Percentiles rank a stretch among this genome's conserved stretches.
Conservation (phyloP, 352 stramenopile genomes). For the Phytophthora pisi region DNA sequence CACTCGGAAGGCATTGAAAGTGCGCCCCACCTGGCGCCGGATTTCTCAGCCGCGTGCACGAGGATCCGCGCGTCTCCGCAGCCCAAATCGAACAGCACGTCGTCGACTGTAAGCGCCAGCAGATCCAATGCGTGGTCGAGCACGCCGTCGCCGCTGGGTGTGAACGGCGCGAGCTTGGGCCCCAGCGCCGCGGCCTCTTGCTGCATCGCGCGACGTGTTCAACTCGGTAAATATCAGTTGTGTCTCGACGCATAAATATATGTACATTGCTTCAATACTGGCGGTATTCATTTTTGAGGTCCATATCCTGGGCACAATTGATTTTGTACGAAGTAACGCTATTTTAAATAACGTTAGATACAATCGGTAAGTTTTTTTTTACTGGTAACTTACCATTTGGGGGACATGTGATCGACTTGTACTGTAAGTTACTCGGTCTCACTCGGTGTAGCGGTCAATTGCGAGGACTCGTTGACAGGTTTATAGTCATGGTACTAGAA, state of each 20-base stretch:
- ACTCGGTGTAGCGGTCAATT: too few relatives aligned
- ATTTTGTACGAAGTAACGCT: too few relatives aligned
- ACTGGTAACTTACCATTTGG: too few relatives aligned
- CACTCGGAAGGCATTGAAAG: background rate
- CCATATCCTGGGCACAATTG: too few relatives aligned
- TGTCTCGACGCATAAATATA: background rate
- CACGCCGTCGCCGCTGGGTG: conserved; percentile 71
- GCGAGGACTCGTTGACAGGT: too few relatives aligned
- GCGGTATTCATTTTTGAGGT: too few relatives aligned
- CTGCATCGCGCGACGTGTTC: conserved; percentile 15
- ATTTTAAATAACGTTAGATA: too few relatives aligned
- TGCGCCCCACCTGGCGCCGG: conserved; percentile 41
- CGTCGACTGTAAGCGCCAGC: conserved; percentile 51
- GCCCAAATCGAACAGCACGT: conserved; percentile 81
- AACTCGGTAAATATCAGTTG: background rate
- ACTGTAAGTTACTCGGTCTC: too few relatives aligned
- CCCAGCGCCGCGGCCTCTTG: conserved; percentile 20
- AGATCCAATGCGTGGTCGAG: conserved; percentile 67
- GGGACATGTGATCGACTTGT: too few relatives aligned
- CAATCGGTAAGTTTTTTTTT: too few relatives aligned
- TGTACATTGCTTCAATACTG: background rate
- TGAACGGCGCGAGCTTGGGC: conserved; percentile 83
- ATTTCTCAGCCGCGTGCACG: conserved; percentile 58
- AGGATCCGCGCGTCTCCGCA: conserved; percentile 82
- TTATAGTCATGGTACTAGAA: too few relatives aligned